Conservation (phyloP, 805 yeast genomes). For the Candida sphagnicola region DNA sequence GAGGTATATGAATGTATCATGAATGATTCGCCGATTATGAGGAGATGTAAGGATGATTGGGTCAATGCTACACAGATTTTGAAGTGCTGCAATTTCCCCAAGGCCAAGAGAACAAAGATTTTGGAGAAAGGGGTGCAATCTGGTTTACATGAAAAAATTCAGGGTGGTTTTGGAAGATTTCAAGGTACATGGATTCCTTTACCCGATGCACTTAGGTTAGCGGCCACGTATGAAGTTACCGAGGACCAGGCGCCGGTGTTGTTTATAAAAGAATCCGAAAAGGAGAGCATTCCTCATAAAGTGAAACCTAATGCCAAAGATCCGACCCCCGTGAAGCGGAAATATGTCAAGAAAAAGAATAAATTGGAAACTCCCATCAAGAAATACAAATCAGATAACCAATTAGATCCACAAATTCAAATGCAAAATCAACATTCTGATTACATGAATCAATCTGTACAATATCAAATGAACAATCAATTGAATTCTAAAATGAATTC, state of each 20-base stretch:
- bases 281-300: constrained; percentile 31
- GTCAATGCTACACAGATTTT: constrained; percentile 94
- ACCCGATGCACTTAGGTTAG: constrained; percentile 54
- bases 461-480: constrained; percentile 39
- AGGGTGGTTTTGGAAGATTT: constrained; percentile 95
- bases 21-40: constrained; percentile 76
- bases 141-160: constrained; percentile 88
- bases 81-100: constrained; percentile 90
- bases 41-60: constrained; percentile 90
- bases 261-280: constrained; percentile 31
- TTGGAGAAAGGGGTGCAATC: constrained; percentile 90
- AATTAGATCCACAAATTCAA: constrained; percentile 25
- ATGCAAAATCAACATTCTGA: background rate
- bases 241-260: constrained; percentile 40
- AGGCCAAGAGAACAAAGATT: constrained; percentile 89
- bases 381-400: constrained; percentile 34
- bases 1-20: constrained; percentile 71
- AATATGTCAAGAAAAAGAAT: constrained; percentile 50
- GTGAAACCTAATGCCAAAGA: constrained; percentile 31
- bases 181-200: constrained; percentile 97
- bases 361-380: constrained; percentile 52
- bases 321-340: constrained; percentile 39
- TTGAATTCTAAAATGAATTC: constrained; percentile 48
- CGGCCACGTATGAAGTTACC: constrained; percentile 36
- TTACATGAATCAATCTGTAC: constrained; percentile 28